Conservation (phyloP, 2,329 filamentous ascomycete genomes). For the Aspergillus viridinutans region DNA sequence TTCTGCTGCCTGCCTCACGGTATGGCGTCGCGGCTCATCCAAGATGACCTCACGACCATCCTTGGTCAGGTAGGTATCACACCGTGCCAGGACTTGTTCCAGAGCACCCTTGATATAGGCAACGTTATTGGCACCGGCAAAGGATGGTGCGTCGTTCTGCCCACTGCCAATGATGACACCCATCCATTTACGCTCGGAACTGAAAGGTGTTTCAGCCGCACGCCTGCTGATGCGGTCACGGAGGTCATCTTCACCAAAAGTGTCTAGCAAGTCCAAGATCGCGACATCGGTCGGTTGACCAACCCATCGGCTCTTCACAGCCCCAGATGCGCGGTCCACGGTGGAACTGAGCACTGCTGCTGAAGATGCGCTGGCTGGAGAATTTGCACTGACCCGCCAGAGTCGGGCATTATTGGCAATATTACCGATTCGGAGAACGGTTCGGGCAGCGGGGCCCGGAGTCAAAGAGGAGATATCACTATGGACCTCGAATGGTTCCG, state of each 20-base stretch:
- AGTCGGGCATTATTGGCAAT: slow-evolving; percentile 92
- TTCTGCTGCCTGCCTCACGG: slow-evolving; percentile 75
- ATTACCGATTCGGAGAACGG: slow-evolving; percentile 86
- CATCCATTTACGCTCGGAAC: slow-evolving; percentile 99
- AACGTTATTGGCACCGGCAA: slow-evolving; percentile 61
- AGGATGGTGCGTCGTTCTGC: slow-evolving; percentile 48
- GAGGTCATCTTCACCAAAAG: slow-evolving; percentile 86
- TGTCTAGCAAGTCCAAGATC: slow-evolving; percentile 88
- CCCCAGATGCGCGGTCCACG: slow-evolving; percentile 56
- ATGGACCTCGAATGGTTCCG: slow-evolving; percentile 53
- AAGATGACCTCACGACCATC: slow-evolving; percentile 84
- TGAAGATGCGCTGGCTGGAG: slow-evolving; percentile 64
- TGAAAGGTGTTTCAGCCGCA: slow-evolving; percentile 85
- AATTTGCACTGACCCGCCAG: slow-evolving; percentile 66
- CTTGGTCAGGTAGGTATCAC: slow-evolving; percentile 82
- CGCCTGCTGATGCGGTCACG: slow-evolving; percentile 80
- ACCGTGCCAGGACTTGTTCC: slow-evolving; percentile 78
- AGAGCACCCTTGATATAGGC: slow-evolving; percentile 95
- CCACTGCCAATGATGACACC: slow-evolving; percentile 73
- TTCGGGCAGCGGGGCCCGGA: slow-evolving; percentile 69
- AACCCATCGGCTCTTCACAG: slow-evolving; percentile 81
- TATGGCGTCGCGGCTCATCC: slow-evolving; percentile 68
- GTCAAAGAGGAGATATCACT: slow-evolving; percentile 50
- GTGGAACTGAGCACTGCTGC: slow-evolving; percentile 84
- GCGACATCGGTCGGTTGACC: slow-evolving; percentile 97